Evolutionary conservation across 23 red algal species (phyloP).

Genomic region (Gracilariopsis chorda): DNA sequence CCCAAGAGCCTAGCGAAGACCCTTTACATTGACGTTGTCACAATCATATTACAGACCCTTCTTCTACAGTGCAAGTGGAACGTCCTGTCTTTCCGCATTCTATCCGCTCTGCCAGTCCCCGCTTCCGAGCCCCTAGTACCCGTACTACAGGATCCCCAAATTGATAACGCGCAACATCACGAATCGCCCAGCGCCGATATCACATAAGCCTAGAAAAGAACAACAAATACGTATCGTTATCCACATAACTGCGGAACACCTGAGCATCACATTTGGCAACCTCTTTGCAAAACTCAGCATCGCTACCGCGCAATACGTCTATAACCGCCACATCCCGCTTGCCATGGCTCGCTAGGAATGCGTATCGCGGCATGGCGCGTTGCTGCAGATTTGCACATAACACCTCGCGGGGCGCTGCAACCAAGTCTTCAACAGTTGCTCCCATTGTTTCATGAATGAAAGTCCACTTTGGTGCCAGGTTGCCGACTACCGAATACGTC

Average conservation of each 20-base stretch:
- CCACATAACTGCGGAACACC: constrained; percentile 62
- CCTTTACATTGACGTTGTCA: constrained; percentile 34
- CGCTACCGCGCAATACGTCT: constrained; percentile 49
- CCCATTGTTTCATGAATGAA: constrained; percentile 67
- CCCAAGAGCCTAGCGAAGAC: constrained; percentile 38
- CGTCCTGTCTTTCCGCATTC: background rate
- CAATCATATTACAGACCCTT: constrained; percentile 36
- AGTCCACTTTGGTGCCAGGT: constrained; percentile 71
- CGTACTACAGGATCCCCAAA: background rate
- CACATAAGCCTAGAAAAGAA: constrained; percentile 65
- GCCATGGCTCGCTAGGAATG: constrained; percentile 55
- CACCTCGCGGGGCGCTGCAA: constrained; percentile 62
- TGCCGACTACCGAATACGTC: constrained; percentile 66
- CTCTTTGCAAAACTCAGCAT: constrained; percentile 60
- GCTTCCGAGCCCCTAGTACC: constrained; percentile 4
- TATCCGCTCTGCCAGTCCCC: constrained; percentile 38
- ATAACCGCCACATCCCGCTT: constrained; percentile 2
- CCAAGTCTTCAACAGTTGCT: constrained; percentile 31
- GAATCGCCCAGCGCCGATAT: background rate
- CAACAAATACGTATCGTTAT: constrained; percentile 63
- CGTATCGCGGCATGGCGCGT: constrained; percentile 73
- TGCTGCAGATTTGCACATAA: constrained; percentile 67
- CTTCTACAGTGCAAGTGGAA: constrained; percentile 51
- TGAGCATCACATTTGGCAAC: constrained; percentile 49
- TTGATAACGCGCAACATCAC: background rate